phyloP scores from a whole-genome alignment of 495 filamentous ascomycete species.

The Xylaria grammica region DNA sequence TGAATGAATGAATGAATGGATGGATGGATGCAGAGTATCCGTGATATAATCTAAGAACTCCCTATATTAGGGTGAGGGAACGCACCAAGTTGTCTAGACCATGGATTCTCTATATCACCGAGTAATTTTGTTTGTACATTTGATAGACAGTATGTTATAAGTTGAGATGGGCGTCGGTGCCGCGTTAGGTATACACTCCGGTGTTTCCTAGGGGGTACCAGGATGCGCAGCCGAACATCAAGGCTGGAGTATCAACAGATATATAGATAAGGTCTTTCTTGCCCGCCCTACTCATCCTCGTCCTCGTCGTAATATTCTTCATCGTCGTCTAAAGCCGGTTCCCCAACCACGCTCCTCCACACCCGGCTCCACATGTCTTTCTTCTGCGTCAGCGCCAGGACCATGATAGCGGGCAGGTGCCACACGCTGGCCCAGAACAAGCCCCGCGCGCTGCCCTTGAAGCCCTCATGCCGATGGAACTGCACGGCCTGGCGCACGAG shows the following conservation, averaged over 20 bases:
- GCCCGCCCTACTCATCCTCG: slow-evolving; percentile 50
- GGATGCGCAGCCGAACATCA: no score
- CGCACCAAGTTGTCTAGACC: background rate
- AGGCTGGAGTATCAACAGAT: no score
- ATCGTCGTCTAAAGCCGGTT: slow-evolving; percentile 54
- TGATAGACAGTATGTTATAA: slow-evolving; percentile 24
- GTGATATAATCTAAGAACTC: background rate
- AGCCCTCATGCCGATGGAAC: slow-evolving; percentile 81
- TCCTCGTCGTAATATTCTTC: slow-evolving; percentile 35
- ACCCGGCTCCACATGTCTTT: slow-evolving; percentile 90
- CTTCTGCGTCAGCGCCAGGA: slow-evolving; percentile 91
- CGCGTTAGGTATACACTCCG: background rate
- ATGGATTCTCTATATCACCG: background rate
- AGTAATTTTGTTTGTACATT: slow-evolving; percentile 16
- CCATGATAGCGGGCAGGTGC: slow-evolving; percentile 90
- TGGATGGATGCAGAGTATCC: background rate
- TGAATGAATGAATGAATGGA: slow-evolving; percentile 3
- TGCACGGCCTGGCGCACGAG: slow-evolving; percentile 77
- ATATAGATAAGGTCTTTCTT: no score
- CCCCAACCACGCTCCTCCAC: slow-evolving; percentile 70
- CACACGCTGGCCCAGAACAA: slow-evolving; percentile 98
- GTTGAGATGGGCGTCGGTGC: slow-evolving; percentile 10
- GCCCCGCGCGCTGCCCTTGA: slow-evolving; percentile 78
- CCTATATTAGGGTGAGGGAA: background rate
- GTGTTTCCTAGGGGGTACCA: slow-evolving; percentile 27